Evolutionary conservation across 805 yeast genomes (phyloP), one percentile per base, ranked within the genome.

Genomic region (Cyberlindnera euphorbiae): DNA sequence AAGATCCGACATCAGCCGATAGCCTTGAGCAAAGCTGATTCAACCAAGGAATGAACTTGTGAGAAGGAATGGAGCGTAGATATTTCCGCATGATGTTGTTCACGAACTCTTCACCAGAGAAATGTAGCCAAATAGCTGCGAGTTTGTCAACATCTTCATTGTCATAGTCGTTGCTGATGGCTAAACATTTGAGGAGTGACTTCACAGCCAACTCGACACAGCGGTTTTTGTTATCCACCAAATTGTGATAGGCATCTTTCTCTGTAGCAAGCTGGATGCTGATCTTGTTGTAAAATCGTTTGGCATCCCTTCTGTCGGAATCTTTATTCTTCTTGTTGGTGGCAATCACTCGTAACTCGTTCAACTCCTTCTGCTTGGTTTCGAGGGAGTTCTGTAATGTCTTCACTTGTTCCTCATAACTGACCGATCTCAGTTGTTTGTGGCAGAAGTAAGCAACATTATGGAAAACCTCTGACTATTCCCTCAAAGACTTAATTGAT

Each of bases 91-190:
- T 62, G 8, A 59, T 47, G 4, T 38, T 42, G 44, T 75, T 79
- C 5, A 82, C 60, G 0, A 51, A 56, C 1, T 58, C 68, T 23
- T 66, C 65, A 6, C 56, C 53, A 3, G 77, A 67, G 46, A 76
- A 70, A 42, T 80, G 83, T 26, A 90, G 65, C 95, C 97, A 90
- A 9, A 90, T 56, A 0, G 89, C 82, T 56, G 89, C 81, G 43
- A 89, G 81, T 38, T 84, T 73, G 52, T 86, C 94, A 19, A 82
- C 62, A 33, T 75, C 81, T 40, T 73, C 75, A 32, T 73, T 77
- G 35, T 69, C 72, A 41, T 55, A 64, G 3, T 49, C 50, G 31
- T 69, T 73, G 28, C 67, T 56, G 14, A 63, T 56, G 2, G 67
- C 54, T n/a, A 83, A 58, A 12, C 82, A 64, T 28, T 63, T 66